Conservation (phyloP, 192 early-diverging fungal species). For the Backusella mclennaniae region DNA sequence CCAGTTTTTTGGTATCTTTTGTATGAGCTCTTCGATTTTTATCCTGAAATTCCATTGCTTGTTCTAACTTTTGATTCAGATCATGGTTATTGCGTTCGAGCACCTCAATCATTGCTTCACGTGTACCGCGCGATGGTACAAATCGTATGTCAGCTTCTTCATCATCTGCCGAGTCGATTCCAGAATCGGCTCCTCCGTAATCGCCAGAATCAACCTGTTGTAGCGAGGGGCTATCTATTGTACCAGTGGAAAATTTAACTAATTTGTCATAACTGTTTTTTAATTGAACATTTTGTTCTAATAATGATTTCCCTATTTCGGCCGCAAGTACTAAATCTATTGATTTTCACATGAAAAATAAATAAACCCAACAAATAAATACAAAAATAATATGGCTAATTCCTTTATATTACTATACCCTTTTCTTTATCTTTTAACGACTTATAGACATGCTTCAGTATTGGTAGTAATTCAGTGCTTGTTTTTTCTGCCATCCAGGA, state of each 20-base stretch:
- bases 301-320: conserved; percentile 46
- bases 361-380: not conserved
- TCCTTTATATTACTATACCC: conserved; percentile 22
- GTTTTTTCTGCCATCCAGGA: conserved; percentile 40
- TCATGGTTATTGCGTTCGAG: conserved; percentile 29
- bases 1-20: conserved; percentile 14
- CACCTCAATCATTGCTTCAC: conserved; percentile 31
- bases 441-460: conserved; percentile 41
- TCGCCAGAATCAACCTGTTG: not conserved
- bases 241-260: conserved; percentile 10
- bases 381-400: not conserved
- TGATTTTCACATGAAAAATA: conserved; percentile 21
- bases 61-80: conserved; percentile 14
- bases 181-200: conserved; percentile 10
- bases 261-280: conserved; percentile 41
- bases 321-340: conserved; percentile 43
- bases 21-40: conserved; percentile 2
- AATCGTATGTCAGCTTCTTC: conserved; percentile 13
- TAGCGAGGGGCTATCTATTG: not conserved
- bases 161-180: conserved; percentile 5
- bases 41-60: conserved; percentile 12
- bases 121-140: conserved; percentile 16
- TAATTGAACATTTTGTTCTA: conserved; percentile 44
- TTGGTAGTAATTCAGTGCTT: conserved; percentile 32
- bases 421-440: conserved; percentile 38